Percentiles rank a stretch among this genome's conserved stretches.
phyloP scores from a whole-genome alignment of 192 early-diverging fungal species.

The Coemansia sp. region DNA sequence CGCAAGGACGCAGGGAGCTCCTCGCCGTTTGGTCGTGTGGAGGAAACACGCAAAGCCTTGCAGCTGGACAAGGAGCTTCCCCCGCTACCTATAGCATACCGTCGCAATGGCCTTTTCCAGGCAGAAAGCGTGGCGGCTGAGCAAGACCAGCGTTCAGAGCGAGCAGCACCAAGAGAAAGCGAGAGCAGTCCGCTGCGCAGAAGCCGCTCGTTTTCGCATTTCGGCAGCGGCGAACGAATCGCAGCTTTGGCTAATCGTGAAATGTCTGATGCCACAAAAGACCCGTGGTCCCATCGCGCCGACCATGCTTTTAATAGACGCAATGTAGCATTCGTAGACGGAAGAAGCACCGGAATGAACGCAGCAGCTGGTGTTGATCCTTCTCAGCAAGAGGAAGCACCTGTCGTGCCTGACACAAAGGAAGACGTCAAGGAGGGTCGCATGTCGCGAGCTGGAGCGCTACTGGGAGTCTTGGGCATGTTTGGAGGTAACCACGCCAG shows the following conservation, averaged over 20 bases:
- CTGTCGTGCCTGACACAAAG: not conserved
- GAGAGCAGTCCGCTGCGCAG: not conserved
- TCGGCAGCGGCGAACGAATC: constrained; percentile 2
- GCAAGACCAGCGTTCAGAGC: not conserved
- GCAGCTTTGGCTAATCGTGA: not conserved
- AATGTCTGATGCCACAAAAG: not conserved
- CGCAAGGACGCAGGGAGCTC: not conserved
- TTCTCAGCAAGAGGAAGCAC: not conserved
- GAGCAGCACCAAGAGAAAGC: not conserved
- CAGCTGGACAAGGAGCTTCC: constrained; percentile 33
- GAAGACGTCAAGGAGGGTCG: not conserved
- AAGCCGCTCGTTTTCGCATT: constrained; percentile 8
- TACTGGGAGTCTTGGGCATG: constrained; percentile 26
- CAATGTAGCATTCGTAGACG: not conserved
- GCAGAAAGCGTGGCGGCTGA: not conserved
- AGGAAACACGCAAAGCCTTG: constrained; percentile 1
- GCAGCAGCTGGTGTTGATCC: not conserved
- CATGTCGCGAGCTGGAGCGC: constrained; percentile 15
- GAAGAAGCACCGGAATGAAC: not conserved
- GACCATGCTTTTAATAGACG: not conserved
- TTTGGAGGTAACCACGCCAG: constrained; percentile 18
- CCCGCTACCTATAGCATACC: constrained; percentile 11
- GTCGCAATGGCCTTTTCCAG: not conserved
- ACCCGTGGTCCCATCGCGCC: not conserved
- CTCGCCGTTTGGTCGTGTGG: not conserved